phyloP scores from a whole-genome alignment of 805 yeast genomes.

The Candida koratica region DNA sequence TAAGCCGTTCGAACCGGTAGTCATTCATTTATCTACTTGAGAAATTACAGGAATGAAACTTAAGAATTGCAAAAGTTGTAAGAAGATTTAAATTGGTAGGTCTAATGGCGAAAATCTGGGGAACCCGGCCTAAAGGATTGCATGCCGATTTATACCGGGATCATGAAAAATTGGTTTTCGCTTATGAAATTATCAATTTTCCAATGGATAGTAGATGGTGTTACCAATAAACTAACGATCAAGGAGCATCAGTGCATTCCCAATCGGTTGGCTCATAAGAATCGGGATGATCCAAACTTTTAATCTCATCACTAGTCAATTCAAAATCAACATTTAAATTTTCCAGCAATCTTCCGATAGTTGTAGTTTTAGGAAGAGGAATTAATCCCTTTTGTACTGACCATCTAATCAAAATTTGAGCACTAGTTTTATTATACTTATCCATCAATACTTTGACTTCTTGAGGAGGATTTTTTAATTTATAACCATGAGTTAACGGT shows the following conservation, averaged over 20 bases:
- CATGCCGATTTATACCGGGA: slow-evolving; percentile 3
- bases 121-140: slow-evolving; percentile 2
- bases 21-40: no score
- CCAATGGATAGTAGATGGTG: no score
- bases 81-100: not conserved
- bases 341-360: slow-evolving; percentile 19
- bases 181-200: no score
- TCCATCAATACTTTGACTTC: slow-evolving; percentile 20
- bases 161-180: no score
- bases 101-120: slow-evolving; percentile 3
- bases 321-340: slow-evolving; percentile 26
- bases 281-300: slow-evolving; percentile 25
- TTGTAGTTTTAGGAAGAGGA: slow-evolving; percentile 33
- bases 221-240: no score
- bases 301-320: slow-evolving; percentile 24
- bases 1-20: no score
- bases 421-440: slow-evolving; percentile 39
- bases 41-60: no score
- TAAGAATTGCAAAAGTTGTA: no score
- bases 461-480: slow-evolving; percentile 21
- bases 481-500: slow-evolving; percentile 37
- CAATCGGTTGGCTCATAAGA: slow-evolving; percentile 73
- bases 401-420: slow-evolving; percentile 49
- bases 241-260: slow-evolving; percentile 61
- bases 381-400: slow-evolving; percentile 44